These are phyloP conservation scores for Sodiomyces alkalinus DNA, from an alignment of 2,329 filamentous ascomycete species.

Conservation along the genomic window DNA sequence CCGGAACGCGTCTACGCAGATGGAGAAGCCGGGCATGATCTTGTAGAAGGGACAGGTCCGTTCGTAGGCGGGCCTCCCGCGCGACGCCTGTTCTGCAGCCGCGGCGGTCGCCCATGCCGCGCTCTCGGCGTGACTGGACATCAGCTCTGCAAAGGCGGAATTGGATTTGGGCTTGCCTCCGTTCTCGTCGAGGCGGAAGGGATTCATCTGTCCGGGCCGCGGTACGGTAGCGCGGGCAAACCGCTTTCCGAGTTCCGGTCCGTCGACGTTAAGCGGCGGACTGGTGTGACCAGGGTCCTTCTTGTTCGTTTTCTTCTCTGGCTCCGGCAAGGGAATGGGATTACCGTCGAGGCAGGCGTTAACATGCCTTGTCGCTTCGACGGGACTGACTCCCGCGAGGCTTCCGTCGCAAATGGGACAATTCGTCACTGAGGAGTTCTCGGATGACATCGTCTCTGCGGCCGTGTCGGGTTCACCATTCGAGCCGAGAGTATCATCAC, in stretches of 20 bases:
- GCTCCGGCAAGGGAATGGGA: slow-evolving; percentile 38
- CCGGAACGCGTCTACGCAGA: slow-evolving; percentile 90
- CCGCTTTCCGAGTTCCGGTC: slow-evolving; percentile 32
- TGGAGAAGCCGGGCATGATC: slow-evolving; percentile 82
- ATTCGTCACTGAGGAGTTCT: slow-evolving; percentile 19
- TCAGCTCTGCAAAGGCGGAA: slow-evolving; percentile 87
- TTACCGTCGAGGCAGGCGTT: slow-evolving; percentile 86
- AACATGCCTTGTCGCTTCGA: slow-evolving; percentile 70
- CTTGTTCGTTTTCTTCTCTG: slow-evolving; percentile 4
- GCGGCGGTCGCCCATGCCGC: slow-evolving; percentile 80
- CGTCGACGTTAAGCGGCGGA: slow-evolving; percentile 15
- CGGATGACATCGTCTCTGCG: slow-evolving; percentile 14
- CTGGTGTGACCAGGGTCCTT: no score
- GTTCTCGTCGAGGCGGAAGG: slow-evolving; percentile 42
- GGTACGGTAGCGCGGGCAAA: slow-evolving; percentile 56
- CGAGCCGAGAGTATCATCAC: no score
- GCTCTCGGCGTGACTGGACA: slow-evolving; percentile 85
- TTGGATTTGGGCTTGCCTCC: slow-evolving; percentile 15
- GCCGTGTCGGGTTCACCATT: no score
- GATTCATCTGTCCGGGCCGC: slow-evolving; percentile 67
- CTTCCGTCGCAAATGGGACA: slow-evolving; percentile 69
- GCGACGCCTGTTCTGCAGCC: slow-evolving; percentile 58
- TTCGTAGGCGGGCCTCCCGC: slow-evolving; percentile 74
- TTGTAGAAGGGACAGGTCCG: slow-evolving; percentile 97
- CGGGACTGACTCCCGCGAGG: slow-evolving; percentile 41